Evolutionary conservation across 163 green algal species (phyloP).

Genomic region (Chlamydomonas reinhardtii): DNA sequence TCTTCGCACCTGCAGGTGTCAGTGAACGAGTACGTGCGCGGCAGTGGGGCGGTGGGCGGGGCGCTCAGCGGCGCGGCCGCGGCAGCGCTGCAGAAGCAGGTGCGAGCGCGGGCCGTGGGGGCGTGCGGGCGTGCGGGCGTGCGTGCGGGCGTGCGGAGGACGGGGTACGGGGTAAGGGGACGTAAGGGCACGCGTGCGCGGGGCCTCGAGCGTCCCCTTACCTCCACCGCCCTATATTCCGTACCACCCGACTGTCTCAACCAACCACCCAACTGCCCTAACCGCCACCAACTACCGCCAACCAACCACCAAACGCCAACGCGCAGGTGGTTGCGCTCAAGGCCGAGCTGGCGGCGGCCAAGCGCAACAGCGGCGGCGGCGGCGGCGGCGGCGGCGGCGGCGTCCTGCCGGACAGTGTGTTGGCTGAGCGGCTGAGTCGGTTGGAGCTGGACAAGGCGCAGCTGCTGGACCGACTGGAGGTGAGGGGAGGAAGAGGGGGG

Average conservation of each 20-base stretch:
- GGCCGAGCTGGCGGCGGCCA: constrained; percentile 18
- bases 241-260: too few species aligned
- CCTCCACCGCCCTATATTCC: too few species aligned
- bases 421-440: constrained; percentile 39
- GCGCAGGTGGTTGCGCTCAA: background rate
- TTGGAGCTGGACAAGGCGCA: constrained; percentile 54
- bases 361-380: background rate
- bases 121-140: background rate
- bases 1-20: constrained; percentile 7
- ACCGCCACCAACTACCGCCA: too few species aligned
- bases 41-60: constrained; percentile 17
- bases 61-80: constrained; percentile 25
- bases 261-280: too few species aligned
- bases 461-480: constrained; percentile 57
- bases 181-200: too few species aligned
- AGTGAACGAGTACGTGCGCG: constrained; percentile 21
- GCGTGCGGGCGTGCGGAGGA: too few species aligned
- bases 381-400: background rate
- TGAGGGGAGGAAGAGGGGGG: background rate
- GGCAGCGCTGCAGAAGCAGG: constrained; percentile 39
- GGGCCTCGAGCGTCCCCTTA: too few species aligned
- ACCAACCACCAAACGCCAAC: too few species aligned
- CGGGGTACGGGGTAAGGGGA: too few species aligned
- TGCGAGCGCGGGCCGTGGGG: too few species aligned
- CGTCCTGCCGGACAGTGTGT: background rate